Conservation (phyloP, 495 filamentous ascomycete species). For the Talaromyces proteolyticus region DNA sequence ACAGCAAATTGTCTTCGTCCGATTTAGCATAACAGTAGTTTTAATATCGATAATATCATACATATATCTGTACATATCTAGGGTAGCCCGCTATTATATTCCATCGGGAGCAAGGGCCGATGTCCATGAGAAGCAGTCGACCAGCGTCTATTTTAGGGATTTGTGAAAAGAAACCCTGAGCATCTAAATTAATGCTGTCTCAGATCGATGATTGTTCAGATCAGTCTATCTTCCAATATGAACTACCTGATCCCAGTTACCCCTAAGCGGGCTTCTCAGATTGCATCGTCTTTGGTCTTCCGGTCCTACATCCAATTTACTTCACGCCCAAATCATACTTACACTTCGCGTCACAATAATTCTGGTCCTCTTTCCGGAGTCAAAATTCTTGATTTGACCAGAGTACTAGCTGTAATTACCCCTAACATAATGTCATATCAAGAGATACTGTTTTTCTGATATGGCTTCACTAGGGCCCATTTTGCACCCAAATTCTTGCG, state of each 20-base stretch:
- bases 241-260: neutral
- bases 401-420: conserved; percentile 74
- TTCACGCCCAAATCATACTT: neutral
- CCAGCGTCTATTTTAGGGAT: neutral
- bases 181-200: too few relatives aligned
- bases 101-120: too few relatives aligned
- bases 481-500: conserved; percentile 89
- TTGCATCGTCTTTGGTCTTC: neutral
- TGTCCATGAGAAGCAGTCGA: neutral
- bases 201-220: too few relatives aligned
- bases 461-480: conserved; percentile 50
- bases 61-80: too few relatives aligned
- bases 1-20: too few relatives aligned
- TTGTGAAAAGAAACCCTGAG: too few relatives aligned
- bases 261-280: neutral
- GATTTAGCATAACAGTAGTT: too few relatives aligned
- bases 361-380: conserved; percentile 62
- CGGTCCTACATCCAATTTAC: neutral
- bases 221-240: neutral
- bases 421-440: neutral
- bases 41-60: neutral
- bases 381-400: conserved; percentile 78
- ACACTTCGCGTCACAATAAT: neutral
- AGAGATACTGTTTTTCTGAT: conserved; percentile 2
- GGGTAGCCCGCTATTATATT: too few relatives aligned